Conservation (phyloP, 1,284 basidiomycete species). For the Ganoderma meredithae region DNA sequence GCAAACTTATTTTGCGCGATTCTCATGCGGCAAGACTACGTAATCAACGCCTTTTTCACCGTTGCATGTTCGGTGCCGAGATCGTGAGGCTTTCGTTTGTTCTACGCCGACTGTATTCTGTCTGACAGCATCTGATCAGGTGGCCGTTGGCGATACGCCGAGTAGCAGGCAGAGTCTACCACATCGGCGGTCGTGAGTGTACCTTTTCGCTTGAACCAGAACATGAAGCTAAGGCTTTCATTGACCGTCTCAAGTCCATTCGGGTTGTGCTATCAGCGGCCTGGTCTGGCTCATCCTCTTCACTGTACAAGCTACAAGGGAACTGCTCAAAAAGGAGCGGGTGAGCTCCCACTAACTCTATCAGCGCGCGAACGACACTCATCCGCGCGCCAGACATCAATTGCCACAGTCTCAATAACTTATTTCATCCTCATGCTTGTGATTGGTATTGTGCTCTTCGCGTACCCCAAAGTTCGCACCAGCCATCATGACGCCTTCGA, state of each 20-base stretch:
- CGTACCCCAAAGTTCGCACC: conserved; percentile 56
- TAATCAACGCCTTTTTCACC: conserved; percentile 64
- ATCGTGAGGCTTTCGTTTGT: conserved; percentile 44
- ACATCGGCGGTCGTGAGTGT: conserved; percentile 58
- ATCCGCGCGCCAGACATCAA: conserved; percentile 47
- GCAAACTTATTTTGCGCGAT: conserved; percentile 62
- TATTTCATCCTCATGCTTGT: conserved; percentile 60
- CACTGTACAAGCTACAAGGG: conserved; percentile 61
- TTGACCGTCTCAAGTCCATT: conserved; percentile 50
- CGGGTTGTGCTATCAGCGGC: conserved; percentile 61
- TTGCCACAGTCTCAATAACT: conserved; percentile 58
- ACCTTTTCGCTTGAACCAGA: neutral
- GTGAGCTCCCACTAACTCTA: conserved; percentile 38
- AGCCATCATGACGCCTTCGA: conserved; percentile 62
- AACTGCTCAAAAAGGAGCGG: conserved; percentile 49
- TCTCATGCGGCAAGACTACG: conserved; percentile 69
- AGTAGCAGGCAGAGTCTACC: conserved; percentile 61
- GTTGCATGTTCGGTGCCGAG: conserved; percentile 56
- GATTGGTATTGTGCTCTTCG: conserved; percentile 56
- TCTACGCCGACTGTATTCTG: neutral
- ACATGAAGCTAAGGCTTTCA: neutral
- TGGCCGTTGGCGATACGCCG: conserved; percentile 63
- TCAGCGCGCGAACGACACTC: neutral
- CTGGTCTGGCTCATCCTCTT: conserved; percentile 60
- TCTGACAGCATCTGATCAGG: conserved; percentile 40